phyloP scores from a whole-genome alignment of 129 eudicot species.

The Silybum marianum region DNA sequence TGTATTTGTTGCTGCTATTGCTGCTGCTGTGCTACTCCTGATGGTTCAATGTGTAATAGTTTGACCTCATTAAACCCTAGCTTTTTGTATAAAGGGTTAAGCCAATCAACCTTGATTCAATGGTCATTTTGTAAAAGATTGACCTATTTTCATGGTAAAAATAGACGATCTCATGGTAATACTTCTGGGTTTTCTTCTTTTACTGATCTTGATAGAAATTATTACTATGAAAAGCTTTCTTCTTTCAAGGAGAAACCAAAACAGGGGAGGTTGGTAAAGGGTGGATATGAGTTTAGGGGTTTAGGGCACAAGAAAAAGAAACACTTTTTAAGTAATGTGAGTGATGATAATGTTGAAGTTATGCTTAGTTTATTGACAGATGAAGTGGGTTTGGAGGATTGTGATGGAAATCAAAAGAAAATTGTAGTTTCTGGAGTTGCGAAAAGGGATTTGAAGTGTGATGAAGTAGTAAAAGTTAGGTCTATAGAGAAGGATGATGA shows the following conservation, averaged over 20 bases:
- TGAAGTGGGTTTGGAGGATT: conserved; percentile 54
- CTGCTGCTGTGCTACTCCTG: conserved; percentile 19
- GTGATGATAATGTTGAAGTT: conserved; percentile 70
- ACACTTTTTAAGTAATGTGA: conserved; percentile 27
- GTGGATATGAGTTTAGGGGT: conserved; percentile 41
- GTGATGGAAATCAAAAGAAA: conserved; percentile 35
- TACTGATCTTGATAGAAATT: conserved; percentile 31
- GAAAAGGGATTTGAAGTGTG: conserved; percentile 22
- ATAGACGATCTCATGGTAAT: conserved; percentile 9
- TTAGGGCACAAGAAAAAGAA: conserved; percentile 36
- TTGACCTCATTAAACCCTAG: conserved; percentile 40
- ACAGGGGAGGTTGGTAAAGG: conserved; percentile 36
- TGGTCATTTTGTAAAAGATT: conserved; percentile 50
- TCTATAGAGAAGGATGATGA: conserved; percentile 21
- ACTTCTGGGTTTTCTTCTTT: conserved; percentile 35
- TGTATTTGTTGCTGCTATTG: conserved; percentile 42
- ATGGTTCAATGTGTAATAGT: conserved; percentile 28
- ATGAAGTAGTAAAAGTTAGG: conserved; percentile 24
- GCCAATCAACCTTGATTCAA: conserved; percentile 67
- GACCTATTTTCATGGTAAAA: conserved; percentile 36
- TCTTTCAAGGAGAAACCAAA: conserved; percentile 42
- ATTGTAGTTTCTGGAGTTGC: conserved; percentile 25
- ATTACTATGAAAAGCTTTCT: conserved; percentile 35
- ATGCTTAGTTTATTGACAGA: conserved; percentile 72
- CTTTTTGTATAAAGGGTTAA: conserved; percentile 50